Conservation (phyloP, 495 filamentous ascomycete genomes). For the Daldinia vernicosa region DNA sequence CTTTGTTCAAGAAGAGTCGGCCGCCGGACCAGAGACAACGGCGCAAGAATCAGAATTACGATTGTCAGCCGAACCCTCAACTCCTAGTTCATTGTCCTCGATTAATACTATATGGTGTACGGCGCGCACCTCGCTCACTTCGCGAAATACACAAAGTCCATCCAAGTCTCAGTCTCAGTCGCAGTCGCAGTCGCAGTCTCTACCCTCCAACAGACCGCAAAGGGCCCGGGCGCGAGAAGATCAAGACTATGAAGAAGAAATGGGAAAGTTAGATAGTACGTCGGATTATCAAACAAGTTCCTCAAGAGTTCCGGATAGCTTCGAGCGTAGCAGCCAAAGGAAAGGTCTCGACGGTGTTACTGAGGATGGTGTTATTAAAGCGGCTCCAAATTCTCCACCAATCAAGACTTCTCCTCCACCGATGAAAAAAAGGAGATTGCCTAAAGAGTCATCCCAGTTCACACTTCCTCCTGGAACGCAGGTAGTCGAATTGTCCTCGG, state of each 20-base stretch:
- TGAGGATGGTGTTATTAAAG: neutral
- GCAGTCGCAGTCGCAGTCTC: conserved; percentile 5
- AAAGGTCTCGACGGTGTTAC: neutral
- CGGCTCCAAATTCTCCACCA: conserved; percentile 9
- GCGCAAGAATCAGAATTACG: neutral
- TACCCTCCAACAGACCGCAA: conserved; percentile 29
- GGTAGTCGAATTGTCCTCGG: conserved; percentile 51
- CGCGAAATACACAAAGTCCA: conserved; percentile 39
- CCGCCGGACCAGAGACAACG: neutral
- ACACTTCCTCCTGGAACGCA: conserved; percentile 50
- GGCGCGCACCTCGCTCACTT: conserved; percentile 43
- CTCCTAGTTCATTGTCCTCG: conserved; percentile 48
- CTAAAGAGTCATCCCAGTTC: conserved; percentile 37
- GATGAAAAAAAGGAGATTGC: conserved; percentile 8
- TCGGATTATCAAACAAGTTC: conserved; percentile 31
- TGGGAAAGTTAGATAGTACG: conserved; percentile 47
- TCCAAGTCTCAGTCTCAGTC: conserved; percentile 5
- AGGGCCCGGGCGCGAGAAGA: conserved; percentile 38
- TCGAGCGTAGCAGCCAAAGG: conserved; percentile 14
- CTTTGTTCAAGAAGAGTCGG: conserved; percentile 21
- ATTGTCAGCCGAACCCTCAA: conserved; percentile 23
- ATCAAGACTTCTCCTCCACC: conserved; percentile 35
- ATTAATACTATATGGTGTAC: conserved; percentile 51
- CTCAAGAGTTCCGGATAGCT: conserved; percentile 23
- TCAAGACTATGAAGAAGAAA: conserved; percentile 49